Percentiles rank a stretch among this genome's conserved stretches.
Evolutionary conservation across 495 filamentous ascomycete species (phyloP).

Genomic region (Penicillium longicatenatum): DNA sequence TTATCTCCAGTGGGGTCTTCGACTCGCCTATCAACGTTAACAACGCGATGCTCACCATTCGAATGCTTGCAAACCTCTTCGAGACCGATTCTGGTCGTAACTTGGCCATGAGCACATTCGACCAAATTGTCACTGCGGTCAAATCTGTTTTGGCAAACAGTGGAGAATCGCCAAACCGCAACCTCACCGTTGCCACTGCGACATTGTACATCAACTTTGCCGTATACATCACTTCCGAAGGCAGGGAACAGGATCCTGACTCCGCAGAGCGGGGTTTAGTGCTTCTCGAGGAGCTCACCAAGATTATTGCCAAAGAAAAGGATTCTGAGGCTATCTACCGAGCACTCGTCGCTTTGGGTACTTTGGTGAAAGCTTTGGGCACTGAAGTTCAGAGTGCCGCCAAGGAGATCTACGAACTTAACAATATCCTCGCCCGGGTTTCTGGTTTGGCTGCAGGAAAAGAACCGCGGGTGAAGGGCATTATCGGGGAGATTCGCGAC

Average conservation of each 20-base stretch:
- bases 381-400: constrained; percentile 52
- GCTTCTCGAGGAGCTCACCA: constrained; percentile 63
- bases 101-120: constrained; percentile 60
- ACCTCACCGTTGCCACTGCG: constrained; percentile 76
- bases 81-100: constrained; percentile 68
- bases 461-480: constrained; percentile 52
- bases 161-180: constrained; percentile 64
- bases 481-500: constrained; percentile 47
- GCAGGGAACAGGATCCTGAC: constrained; percentile 34
- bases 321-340: constrained; percentile 86
- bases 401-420: constrained; percentile 50
- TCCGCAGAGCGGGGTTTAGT: constrained; percentile 59
- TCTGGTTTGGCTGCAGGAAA: constrained; percentile 41
- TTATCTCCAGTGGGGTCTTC: constrained; percentile 58
- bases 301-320: constrained; percentile 61
- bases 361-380: constrained; percentile 53
- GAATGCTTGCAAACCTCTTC: constrained; percentile 87
- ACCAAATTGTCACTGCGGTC: constrained; percentile 54
- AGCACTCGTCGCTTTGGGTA: constrained; percentile 80
- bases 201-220: constrained; percentile 88
- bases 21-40: constrained; percentile 60
- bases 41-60: constrained; percentile 82
- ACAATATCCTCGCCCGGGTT: constrained; percentile 36
- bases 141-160: constrained; percentile 47
- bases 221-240: constrained; percentile 55